Evolutionary conservation across 495 filamentous ascomycete species (phyloP), one percentile per base, ranked within the genome.

Genomic region (Aspergillus biplanus): DNA sequence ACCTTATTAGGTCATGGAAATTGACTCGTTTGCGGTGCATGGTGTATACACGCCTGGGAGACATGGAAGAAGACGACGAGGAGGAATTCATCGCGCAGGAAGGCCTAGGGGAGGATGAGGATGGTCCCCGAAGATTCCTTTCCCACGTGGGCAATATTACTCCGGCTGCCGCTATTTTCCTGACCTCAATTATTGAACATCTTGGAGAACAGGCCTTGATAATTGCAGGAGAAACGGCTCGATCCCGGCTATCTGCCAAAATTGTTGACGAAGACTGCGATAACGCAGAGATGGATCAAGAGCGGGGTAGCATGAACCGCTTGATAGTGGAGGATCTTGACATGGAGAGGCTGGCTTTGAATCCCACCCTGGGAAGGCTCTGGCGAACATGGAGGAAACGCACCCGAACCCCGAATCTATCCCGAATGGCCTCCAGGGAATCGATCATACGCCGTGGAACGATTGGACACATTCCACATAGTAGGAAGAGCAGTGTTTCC

Each of bases 1-100:
- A 98, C 71, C 78, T 97, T 13, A 88, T 97, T 69, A 79, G 89
- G 52, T 87, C 92, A 13, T 99, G 93, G 93, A 97, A 92, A 74
- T 83, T 93, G 56, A 93, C 92, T 1, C 88, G 96, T 54, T 77
- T 99, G 59, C 86, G 95, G 58, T 95, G 93, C 70, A 98, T 99
- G 96, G 94, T 98, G 16, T 98, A 98, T 72, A 98, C 92, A 7
- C 92, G 93, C 11, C 78, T 99, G 13, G 96, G 96, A 31, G 95
- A 99, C 68, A 87, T 99, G 85, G 96, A 99, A 74, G 93, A 97
- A 76, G 92, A 97, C 67, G 96, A 98, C 56, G 95, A 99, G 72
- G 92, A 97, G 69, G 87, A 86, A 65, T 91, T 88, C 66, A 90
- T 92, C 67, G 82, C 89, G 52, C 83, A 89, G 66, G 90, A 93